phyloP scores from a whole-genome alignment of 306 rosid species.

The Herpetospermum pedunculosum region DNA sequence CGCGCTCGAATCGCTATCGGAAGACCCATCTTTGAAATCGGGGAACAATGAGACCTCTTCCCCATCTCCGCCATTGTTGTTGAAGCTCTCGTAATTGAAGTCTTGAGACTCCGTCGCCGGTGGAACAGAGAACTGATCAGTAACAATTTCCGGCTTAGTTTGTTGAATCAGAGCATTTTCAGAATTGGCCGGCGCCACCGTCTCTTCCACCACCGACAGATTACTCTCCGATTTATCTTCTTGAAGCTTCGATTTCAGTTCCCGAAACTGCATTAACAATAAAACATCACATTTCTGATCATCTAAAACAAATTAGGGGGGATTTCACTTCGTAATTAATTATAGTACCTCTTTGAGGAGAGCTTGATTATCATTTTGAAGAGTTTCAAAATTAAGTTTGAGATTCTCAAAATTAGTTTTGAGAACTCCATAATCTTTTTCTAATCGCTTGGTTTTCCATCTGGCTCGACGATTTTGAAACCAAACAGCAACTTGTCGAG shows the following conservation, averaged over 20 bases:
- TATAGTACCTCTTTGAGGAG: slow-evolving; percentile 53
- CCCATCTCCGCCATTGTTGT: slow-evolving; percentile 7
- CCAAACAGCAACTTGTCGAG: slow-evolving; percentile 95
- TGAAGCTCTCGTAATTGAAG: slow-evolving; percentile 27
- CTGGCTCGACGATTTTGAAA: slow-evolving; percentile 98
- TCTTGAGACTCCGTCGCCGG: slow-evolving; percentile 33
- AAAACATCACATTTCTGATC: too few relatives aligned
- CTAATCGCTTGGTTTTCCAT: slow-evolving; percentile 93
- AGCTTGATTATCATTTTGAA: slow-evolving; percentile 59
- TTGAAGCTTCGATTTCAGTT: slow-evolving; percentile 49
- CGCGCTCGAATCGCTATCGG: slow-evolving; percentile 92
- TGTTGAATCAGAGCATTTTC: slow-evolving; percentile 18
- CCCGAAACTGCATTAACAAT: slow-evolving; percentile 75
- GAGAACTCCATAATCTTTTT: slow-evolving; percentile 75
- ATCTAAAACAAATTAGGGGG: too few relatives aligned
- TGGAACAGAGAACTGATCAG: slow-evolving; percentile 17
- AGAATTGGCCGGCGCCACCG: slow-evolving; percentile 17
- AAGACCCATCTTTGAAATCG: slow-evolving; percentile 73
- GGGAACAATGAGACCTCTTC: slow-evolving; percentile 25
- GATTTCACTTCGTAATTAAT: neutral
- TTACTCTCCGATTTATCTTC: slow-evolving; percentile 37
- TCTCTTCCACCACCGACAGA: slow-evolving; percentile 52
- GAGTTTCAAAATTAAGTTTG: slow-evolving; percentile 35
- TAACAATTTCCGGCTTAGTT: slow-evolving; percentile 6
- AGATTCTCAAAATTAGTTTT: slow-evolving; percentile 57